Evolutionary conservation across 2,329 filamentous ascomycete genomes (phyloP).

Genomic region (Pestalotiopsis sp.): DNA sequence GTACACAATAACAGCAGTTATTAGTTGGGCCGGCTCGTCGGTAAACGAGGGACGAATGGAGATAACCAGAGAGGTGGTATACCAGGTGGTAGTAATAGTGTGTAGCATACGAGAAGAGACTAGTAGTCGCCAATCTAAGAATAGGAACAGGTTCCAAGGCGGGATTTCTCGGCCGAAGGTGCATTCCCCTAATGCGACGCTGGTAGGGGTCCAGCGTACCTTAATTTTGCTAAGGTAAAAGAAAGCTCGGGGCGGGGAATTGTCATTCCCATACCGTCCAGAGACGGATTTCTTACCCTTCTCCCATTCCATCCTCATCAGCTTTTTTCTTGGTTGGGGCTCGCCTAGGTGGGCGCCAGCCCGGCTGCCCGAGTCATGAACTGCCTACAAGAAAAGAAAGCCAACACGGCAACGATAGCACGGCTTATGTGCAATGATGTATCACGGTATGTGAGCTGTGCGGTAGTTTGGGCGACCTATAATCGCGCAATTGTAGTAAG

Average conservation of each 20-base stretch:
- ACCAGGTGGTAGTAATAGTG: background rate
- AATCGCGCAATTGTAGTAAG: background rate
- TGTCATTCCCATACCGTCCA: background rate
- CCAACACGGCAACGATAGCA: background rate
- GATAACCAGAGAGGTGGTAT: background rate
- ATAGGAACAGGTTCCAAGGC: conserved; percentile 6
- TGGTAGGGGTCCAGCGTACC: conserved; percentile 12
- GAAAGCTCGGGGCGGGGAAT: background rate
- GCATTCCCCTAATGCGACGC: conserved; percentile 8
- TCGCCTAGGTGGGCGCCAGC: background rate
- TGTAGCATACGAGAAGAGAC: background rate
- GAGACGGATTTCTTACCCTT: background rate
- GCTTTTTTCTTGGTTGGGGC: background rate
- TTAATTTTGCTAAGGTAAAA: conserved; percentile 5
- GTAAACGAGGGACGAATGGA: background rate
- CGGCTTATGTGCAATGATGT: background rate
- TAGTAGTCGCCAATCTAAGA: conserved; percentile 1
- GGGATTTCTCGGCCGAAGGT: conserved; percentile 11
- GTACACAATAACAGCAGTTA: background rate
- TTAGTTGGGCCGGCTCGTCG: background rate
- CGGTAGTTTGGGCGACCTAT: background rate
- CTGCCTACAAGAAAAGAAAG: background rate
- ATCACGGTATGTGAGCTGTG: background rate
- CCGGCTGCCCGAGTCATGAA: background rate
- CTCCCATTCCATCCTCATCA: background rate